Conservation (phyloP, 2,329 filamentous ascomycete genomes). For the Fusarium anthophilum region DNA sequence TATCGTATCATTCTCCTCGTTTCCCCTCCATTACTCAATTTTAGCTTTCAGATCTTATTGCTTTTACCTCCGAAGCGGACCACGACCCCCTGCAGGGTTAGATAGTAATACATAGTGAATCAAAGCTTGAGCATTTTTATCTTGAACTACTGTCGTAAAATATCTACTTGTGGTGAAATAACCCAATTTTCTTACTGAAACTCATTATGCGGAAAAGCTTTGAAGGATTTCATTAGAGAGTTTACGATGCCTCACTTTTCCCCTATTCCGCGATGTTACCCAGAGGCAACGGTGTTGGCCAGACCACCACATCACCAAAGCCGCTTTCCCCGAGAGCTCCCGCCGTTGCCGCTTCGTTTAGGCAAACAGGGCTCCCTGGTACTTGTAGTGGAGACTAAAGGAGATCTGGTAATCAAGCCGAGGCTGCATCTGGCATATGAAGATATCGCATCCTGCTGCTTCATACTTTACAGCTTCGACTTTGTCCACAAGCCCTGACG, state of each 20-base stretch:
- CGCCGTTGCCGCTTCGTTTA: constrained; percentile 7
- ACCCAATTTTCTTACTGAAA: background rate
- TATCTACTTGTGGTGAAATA: background rate
- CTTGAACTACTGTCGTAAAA: background rate
- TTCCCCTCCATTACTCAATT: background rate
- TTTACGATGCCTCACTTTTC: background rate
- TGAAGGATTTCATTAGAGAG: background rate
- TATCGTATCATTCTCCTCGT: background rate
- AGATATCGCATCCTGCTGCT: constrained; percentile 5
- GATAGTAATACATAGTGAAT: background rate
- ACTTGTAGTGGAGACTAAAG: constrained; percentile 1
- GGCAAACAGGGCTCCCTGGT: constrained; percentile 6
- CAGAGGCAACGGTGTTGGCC: constrained; percentile 7
- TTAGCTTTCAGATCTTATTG: background rate
- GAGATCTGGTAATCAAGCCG: constrained; percentile 28
- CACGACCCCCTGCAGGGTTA: background rate
- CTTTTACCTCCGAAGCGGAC: background rate
- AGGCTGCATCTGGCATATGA: constrained; percentile 42
- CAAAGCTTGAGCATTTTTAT: background rate
- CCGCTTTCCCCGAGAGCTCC: constrained; percentile 21
- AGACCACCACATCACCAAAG: constrained; percentile 6
- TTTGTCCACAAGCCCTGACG: constrained; percentile 60
- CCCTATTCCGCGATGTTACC: background rate
- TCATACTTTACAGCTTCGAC: constrained; percentile 59
- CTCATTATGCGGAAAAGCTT: background rate